phyloP scores from a whole-genome alignment of 108 stramenopile species.

The Pseudonitzschia pungens region DNA sequence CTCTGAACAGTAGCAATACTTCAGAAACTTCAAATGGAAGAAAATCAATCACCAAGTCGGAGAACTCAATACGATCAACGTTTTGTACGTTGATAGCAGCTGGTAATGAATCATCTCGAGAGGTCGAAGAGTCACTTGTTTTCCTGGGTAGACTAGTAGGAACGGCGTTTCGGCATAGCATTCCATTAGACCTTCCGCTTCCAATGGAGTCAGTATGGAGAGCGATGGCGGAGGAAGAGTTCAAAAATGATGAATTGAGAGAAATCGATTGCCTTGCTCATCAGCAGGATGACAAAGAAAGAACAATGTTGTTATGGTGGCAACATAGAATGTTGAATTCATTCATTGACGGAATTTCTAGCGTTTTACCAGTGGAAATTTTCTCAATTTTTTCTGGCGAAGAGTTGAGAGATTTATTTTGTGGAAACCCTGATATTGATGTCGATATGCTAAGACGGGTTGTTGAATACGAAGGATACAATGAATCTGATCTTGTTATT shows the following conservation, averaged over 20 bases:
- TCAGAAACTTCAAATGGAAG: background rate
- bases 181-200: conserved; percentile 83
- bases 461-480: conserved; percentile 94
- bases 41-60: conserved; percentile 39
- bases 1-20: conserved; percentile 35
- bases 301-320: conserved; percentile 41
- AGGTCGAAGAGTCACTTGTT: conserved; percentile 71
- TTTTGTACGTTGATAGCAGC: conserved; percentile 58
- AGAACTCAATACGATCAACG: conserved; percentile 50
- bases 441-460: conserved; percentile 86
- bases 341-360: conserved; percentile 87
- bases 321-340: conserved; percentile 78
- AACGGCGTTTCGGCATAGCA: conserved; percentile 87
- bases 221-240: conserved; percentile 58
- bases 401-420: conserved; percentile 86
- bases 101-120: conserved; percentile 54
- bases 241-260: conserved; percentile 32
- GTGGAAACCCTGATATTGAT: conserved; percentile 93
- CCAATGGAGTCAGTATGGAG: conserved; percentile 77
- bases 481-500: conserved; percentile 73
- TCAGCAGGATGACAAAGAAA: conserved; percentile 19
- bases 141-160: conserved; percentile 94
- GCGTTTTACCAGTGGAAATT: conserved; percentile 90
- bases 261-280: conserved; percentile 75
- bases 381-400: conserved; percentile 84